Percentiles rank a stretch among this genome's conserved stretches.
Conservation (phyloP, 345 rosid species). For the Eucalyptus sp. region DNA sequence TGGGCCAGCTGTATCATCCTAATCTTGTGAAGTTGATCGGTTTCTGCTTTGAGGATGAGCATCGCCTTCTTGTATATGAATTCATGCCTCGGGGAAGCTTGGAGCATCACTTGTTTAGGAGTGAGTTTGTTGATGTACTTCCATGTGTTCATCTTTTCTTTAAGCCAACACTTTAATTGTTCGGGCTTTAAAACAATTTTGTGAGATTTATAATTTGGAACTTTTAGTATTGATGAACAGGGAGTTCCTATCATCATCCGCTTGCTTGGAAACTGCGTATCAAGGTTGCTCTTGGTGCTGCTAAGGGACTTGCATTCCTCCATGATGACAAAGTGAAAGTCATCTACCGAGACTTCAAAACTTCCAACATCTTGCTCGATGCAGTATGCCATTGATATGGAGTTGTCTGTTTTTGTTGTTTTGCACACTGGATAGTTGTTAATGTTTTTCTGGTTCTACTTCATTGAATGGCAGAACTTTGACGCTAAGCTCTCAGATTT, state of each 20-base stretch:
- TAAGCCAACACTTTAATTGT: background rate
- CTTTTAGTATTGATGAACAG: constrained; percentile 1
- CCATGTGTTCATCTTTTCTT: background rate
- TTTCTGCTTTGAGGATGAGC: constrained; percentile 74
- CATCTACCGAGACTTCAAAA: constrained; percentile 39
- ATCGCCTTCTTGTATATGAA: constrained; percentile 73
- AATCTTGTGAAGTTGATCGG: constrained; percentile 70
- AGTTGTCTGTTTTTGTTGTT: background rate
- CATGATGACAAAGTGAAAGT: constrained; percentile 30
- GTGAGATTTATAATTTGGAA: background rate
- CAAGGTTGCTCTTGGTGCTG: constrained; percentile 39
- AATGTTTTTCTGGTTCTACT: background rate
- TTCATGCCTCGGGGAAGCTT: constrained; percentile 89
- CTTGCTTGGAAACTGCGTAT: constrained; percentile 37
- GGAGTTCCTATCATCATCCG: constrained; percentile 36
- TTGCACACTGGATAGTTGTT: background rate
- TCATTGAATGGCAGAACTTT: constrained; percentile 35
- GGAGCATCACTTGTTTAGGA: constrained; percentile 76
- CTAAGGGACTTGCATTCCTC: constrained; percentile 40
- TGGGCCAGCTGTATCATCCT: constrained; percentile 64
- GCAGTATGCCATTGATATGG: constrained; percentile 4
- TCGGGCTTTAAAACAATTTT: background rate
- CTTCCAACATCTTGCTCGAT: constrained; percentile 35
- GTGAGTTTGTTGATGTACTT: constrained; percentile 13
- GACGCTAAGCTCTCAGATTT: constrained; percentile 83